Conservation (phyloP, 2,329 filamentous ascomycete species). For the Paracamarosporium sp. region DNA sequence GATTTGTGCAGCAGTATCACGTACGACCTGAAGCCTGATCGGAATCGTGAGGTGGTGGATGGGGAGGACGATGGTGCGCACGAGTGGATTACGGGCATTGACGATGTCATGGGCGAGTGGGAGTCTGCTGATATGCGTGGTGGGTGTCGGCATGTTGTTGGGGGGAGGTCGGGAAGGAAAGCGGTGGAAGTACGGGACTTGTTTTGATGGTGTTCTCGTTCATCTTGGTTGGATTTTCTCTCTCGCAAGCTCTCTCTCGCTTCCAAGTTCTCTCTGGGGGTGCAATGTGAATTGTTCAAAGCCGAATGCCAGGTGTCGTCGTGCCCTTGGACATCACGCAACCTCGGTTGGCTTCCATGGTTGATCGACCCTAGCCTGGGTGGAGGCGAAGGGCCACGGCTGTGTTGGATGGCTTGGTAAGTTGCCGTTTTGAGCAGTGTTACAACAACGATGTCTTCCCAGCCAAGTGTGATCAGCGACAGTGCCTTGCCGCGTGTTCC, state of each 20-base stretch:
- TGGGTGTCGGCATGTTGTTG: conserved; percentile 25
- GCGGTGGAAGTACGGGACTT: conserved; percentile 22
- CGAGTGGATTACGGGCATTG: conserved; percentile 34
- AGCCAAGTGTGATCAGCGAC: no score
- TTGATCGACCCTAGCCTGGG: neutral
- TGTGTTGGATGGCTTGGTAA: neutral
- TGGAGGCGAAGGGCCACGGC: neutral
- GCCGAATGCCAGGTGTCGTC: no score
- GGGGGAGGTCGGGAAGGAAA: conserved; percentile 12
- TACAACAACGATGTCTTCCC: no score
- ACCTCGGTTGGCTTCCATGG: no score
- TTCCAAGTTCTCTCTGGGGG: no score
- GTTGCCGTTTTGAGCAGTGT: neutral
- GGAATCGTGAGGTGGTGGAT: conserved; percentile 14
- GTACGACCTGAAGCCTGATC: conserved; percentile 67
- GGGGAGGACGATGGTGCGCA: conserved; percentile 17
- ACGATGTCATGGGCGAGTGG: conserved; percentile 29
- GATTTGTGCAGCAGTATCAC: conserved; percentile 63
- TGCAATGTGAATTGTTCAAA: no score
- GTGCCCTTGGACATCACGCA: no score
- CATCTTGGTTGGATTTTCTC: neutral
- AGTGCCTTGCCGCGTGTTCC: no score
- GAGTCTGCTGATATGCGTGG: conserved; percentile 13
- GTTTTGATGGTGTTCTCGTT: conserved; percentile 17
- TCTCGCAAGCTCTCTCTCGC: no score